phyloP scores from a whole-genome alignment of 805 yeast species.

The Wickerhamomyces canadensis region DNA sequence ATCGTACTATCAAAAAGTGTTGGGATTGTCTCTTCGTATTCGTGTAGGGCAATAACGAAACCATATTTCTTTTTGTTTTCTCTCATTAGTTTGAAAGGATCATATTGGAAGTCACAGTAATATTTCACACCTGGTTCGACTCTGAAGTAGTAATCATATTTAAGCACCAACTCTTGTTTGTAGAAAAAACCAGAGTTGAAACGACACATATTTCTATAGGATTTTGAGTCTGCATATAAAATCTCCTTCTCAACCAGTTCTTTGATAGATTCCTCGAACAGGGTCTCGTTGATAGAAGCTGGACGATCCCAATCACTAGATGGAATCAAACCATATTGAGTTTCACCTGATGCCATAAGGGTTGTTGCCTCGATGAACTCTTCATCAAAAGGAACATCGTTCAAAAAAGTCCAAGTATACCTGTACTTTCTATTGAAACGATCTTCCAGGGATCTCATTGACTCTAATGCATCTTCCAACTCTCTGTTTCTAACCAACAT shows the following conservation, averaged over 20 bases:
- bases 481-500: slow-evolving; percentile 87
- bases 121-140: slow-evolving; percentile 92
- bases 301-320: slow-evolving; percentile 77
- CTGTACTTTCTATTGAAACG: slow-evolving; percentile 60
- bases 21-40: slow-evolving; percentile 80
- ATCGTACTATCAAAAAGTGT: slow-evolving; percentile 73
- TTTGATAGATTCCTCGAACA: slow-evolving; percentile 40
- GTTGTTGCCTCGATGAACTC: slow-evolving; percentile 58
- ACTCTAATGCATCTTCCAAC: slow-evolving; percentile 60
- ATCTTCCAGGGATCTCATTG: slow-evolving; percentile 78
- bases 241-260: slow-evolving; percentile 42
- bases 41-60: slow-evolving; percentile 78
- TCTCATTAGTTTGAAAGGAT: slow-evolving; percentile 79
- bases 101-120: slow-evolving; percentile 83
- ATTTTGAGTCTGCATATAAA: slow-evolving; percentile 57
- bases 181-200: slow-evolving; percentile 90
- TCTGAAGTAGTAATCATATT: slow-evolving; percentile 89
- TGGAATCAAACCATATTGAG: slow-evolving; percentile 65
- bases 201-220: slow-evolving; percentile 92
- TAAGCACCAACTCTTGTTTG: slow-evolving; percentile 61
- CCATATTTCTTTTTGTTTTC: slow-evolving; percentile 77
- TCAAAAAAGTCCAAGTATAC: slow-evolving; percentile 76
- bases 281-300: slow-evolving; percentile 54
- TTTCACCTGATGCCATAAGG: slow-evolving; percentile 56
- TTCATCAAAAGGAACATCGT: slow-evolving; percentile 63